phyloP scores from a whole-genome alignment of 2,329 filamentous ascomycete genomes.

The Monilinia vaccinii-corymbosi region DNA sequence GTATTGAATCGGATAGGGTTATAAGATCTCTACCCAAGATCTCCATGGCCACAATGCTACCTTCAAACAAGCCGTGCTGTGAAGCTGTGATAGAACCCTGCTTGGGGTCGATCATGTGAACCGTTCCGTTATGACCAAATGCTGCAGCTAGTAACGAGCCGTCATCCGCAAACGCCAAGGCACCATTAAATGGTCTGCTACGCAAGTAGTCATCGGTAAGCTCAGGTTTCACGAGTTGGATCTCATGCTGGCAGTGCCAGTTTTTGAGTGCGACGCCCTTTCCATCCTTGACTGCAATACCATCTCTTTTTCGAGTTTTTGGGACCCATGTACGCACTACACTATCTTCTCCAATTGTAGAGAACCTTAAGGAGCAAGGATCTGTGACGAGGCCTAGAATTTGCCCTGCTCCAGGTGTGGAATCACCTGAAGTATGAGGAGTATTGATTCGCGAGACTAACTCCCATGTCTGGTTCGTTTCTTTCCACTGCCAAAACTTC shows the following conservation, averaged over 20 bases:
- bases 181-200: constrained; percentile 38
- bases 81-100: constrained; percentile 58
- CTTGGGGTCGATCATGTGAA: constrained; percentile 69
- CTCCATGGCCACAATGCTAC: constrained; percentile 55
- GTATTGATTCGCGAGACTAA: constrained; percentile 76
- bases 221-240: constrained; percentile 37
- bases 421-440: constrained; percentile 57
- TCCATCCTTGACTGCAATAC: constrained; percentile 51
- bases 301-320: constrained; percentile 58
- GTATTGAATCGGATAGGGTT: constrained; percentile 61
- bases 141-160: constrained; percentile 73
- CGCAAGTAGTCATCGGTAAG: constrained; percentile 26
- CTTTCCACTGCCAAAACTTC: constrained; percentile 78
- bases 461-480: constrained; percentile 51
- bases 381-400: constrained; percentile 69
- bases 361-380: constrained; percentile 62
- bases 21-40: constrained; percentile 69
- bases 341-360: constrained; percentile 76
- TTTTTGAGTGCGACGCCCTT: constrained; percentile 53
- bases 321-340: constrained; percentile 75
- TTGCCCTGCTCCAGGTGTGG: constrained; percentile 40
- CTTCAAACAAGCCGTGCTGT: constrained; percentile 58
- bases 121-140: constrained; percentile 47
- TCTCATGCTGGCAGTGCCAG: constrained; percentile 62
- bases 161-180: constrained; percentile 72